Evolutionary conservation across 768 basidiomycete species (phyloP).

Genomic region (Agaricus sinodeliciosus): DNA sequence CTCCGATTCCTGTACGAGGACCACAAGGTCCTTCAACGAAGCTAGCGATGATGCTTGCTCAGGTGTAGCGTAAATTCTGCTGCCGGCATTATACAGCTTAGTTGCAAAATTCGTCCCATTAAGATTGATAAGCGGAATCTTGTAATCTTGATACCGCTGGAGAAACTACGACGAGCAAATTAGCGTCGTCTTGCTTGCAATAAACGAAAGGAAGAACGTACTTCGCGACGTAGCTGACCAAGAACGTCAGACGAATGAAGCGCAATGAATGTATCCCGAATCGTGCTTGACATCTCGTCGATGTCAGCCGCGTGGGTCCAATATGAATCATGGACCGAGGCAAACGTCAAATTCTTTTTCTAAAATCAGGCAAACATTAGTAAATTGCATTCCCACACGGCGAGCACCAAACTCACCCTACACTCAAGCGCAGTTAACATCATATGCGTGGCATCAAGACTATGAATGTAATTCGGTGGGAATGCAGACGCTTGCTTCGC

Average conservation of each 20-base stretch:
- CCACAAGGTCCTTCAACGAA: conserved; percentile 27
- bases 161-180: conserved; percentile 43
- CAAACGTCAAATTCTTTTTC: conserved; percentile 76
- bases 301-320: conserved; percentile 93
- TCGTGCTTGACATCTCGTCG: conserved; percentile 82
- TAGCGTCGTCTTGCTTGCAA: not conserved
- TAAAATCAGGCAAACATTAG: conserved; percentile 21
- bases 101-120: conserved; percentile 24
- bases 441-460: conserved; percentile 98
- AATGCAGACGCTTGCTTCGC: conserved; percentile 92
- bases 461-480: conserved; percentile 98
- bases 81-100: conserved; percentile 36
- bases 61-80: conserved; percentile 33
- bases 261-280: conserved; percentile 90
- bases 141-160: conserved; percentile 70
- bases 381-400: not conserved
- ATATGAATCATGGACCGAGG: conserved; percentile 97
- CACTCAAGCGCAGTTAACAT: conserved; percentile 92
- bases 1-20: conserved; percentile 28
- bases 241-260: conserved; percentile 88
- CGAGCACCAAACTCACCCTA: conserved; percentile 39
- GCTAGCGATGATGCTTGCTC: conserved; percentile 30
- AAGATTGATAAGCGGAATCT: conserved; percentile 51
- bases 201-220: conserved; percentile 25
- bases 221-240: conserved; percentile 65